Conservation (phyloP, 140 eudicot genomes). For the Cichorium intybus region DNA sequence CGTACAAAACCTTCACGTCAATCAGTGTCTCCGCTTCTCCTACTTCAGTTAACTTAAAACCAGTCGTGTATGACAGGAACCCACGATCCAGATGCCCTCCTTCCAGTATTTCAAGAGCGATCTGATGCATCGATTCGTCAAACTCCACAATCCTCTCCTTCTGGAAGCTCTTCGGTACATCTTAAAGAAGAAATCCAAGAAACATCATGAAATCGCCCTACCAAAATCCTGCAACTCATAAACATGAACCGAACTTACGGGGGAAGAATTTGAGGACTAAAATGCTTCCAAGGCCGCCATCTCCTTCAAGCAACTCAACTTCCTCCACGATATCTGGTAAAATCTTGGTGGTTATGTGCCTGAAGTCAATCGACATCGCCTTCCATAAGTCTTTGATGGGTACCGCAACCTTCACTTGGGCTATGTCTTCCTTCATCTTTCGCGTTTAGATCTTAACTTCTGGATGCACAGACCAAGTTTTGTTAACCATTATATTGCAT, state of each 20-base stretch:
- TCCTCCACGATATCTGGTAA: conserved; percentile 12
- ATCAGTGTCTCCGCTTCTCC: conserved; percentile 29
- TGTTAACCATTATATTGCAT: neutral
- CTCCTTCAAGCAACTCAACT: conserved; percentile 32
- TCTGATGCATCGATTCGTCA: conserved; percentile 31
- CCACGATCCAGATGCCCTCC: conserved; percentile 42
- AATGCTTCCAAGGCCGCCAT: conserved; percentile 40
- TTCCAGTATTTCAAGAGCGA: conserved; percentile 26
- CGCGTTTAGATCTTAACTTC: no score
- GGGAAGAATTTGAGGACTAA: conserved; percentile 29
- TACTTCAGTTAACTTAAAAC: conserved; percentile 30
- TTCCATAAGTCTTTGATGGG: conserved; percentile 25
- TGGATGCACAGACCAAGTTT: no score
- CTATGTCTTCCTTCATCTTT: no score
- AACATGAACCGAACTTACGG: conserved; percentile 4
- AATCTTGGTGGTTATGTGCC: neutral
- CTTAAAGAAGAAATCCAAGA: conserved; percentile 5
- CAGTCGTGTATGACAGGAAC: conserved; percentile 15
- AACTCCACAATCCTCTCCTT: conserved; percentile 35
- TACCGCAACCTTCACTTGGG: conserved; percentile 4
- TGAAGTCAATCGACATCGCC: conserved; percentile 20
- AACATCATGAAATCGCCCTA: neutral
- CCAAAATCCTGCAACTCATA: neutral
- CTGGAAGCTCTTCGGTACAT: conserved; percentile 28
- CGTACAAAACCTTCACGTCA: conserved; percentile 32